Base-by-base conservation (phyloP, 768 basidiomycete genomes). In the Boletales sp. region DNA sequence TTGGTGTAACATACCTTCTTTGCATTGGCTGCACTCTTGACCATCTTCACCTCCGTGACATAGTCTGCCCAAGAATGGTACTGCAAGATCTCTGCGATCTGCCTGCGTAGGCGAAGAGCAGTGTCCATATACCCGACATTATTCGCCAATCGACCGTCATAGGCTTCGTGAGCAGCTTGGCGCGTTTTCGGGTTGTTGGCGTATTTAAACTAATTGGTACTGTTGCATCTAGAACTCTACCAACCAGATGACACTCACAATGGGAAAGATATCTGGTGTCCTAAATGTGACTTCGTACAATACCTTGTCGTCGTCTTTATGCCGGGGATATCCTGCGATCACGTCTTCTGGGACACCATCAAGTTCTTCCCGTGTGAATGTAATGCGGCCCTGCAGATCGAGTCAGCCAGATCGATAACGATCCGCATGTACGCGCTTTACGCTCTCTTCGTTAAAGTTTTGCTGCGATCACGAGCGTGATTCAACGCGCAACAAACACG, bases 371-470 rank as follows among this genome's bases (percentile, higher is more conserved):
- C 68, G 69, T 0, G 84, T 87, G 59, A 90, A 89, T 4, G 76
- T 71, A 40, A 90, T 72, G 24, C 70, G 66, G 19, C 77, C 82
- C 87, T 90, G 47, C n/a, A 39, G 0, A 17, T 41, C 14, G 60
- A n/a, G 43, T 48, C 40, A 18, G 48, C 43, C 36, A 37, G 14
- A 45, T 40, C 41, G 34, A 35, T 21, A 14, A 9, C 8, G 1
- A 21, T 8, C 12, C 29, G 13, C 6, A 8, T 15, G 12, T 12
- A 24, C 37, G 5, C 8, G 13, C 58, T 74, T 45, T 55, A 87
- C 89, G 38, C 85, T 84, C 63, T 94, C 91, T 67, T 94, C 90
- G 58, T 92, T 92, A 71, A 86, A 90, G 70, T 91, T 90, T 84
- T 87, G 90, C 85, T 88, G 49, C 9, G 38, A 48, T 39, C 53